Evolutionary conservation across 2,329 filamentous ascomycete species (phyloP), one percentile per base, ranked within the genome.

Genomic region (Oidium heveae): DNA sequence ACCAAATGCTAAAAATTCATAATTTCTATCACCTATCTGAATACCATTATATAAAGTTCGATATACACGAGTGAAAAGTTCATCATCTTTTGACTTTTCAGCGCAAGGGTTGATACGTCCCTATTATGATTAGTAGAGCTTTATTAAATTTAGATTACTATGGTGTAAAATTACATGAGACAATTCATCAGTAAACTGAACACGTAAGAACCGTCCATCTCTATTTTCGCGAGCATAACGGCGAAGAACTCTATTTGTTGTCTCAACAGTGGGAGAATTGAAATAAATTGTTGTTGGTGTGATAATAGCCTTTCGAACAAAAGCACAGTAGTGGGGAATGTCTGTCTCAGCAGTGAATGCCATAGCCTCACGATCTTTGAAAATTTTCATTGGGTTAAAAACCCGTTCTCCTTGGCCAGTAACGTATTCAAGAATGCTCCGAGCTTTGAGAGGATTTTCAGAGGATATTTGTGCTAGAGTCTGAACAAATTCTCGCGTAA

Each of bases 1-100:
- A 0, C 91, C 89, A 68, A 88, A 95, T 0, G 89, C 91, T 28
- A 98, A 75, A 59, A 96, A 96, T 60, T 89, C 76, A 66, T 87
- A 98, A 56, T 78, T 77, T 8, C 86, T 80, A 58, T 82, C 84
- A 4, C 86, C 91, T 52, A 98, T 80, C 0, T 72, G 72, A 59
- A 98, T 89, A 0, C 91, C 91, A 55, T 91, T 76, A 47, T 69
- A 73, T 63, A 96, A 70, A 0, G 82, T 76, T 51, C 82, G 74
- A 58, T 78, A 77, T 20, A 95, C 74, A 13, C 86, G 76, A 28
- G 77, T 77, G 65, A 84, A 94, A 0, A 94, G 65, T 55, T 84
- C 76, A 56, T 86, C 75, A 58, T 82, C 79, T 15, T 58, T 57
- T 39, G 72, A 68, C 37, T 72, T 74, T 1, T 74, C 69, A 0